Evolutionary conservation across 352 stramenopile genomes (phyloP).

Genomic region (Globisporangium spinosum): DNA sequence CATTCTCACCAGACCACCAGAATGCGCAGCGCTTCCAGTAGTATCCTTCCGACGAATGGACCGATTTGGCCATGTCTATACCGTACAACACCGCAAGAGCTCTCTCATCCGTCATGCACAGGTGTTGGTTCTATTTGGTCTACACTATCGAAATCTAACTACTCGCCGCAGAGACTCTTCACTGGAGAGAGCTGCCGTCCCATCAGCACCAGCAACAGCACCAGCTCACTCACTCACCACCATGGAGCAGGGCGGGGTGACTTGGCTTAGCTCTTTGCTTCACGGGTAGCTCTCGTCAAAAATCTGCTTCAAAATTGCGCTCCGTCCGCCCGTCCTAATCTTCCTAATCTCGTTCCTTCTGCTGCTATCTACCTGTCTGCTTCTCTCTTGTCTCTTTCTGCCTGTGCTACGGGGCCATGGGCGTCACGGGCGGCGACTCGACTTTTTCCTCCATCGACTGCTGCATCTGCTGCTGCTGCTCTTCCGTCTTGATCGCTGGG

Average conservation of each 20-base stretch:
- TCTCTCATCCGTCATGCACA: conserved; percentile 2
- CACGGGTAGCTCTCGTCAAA: neutral
- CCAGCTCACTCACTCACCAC: neutral
- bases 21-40: neutral
- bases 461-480: no score
- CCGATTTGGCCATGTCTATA: no score
- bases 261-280: neutral
- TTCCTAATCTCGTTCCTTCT: neutral
- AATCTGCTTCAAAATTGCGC: neutral
- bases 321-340: neutral
- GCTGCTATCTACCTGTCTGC: neutral
- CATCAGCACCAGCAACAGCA: no score
- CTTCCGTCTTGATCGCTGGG: conserved; percentile 6
- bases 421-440: neutral
- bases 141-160: conserved; percentile 11
- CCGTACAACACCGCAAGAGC: neutral
- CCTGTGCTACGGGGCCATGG: neutral
- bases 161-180: neutral
- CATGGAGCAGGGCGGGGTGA: neutral
- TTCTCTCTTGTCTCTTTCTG: neutral
- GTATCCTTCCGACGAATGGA: no score
- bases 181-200: neutral
- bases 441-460: neutral
- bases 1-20: neutral
- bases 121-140: conserved; percentile 7